Evolutionary conservation across 495 filamentous ascomycete genomes (phyloP), one percentile per base, ranked within the genome.

Genomic region (Penicillium odoratum): DNA sequence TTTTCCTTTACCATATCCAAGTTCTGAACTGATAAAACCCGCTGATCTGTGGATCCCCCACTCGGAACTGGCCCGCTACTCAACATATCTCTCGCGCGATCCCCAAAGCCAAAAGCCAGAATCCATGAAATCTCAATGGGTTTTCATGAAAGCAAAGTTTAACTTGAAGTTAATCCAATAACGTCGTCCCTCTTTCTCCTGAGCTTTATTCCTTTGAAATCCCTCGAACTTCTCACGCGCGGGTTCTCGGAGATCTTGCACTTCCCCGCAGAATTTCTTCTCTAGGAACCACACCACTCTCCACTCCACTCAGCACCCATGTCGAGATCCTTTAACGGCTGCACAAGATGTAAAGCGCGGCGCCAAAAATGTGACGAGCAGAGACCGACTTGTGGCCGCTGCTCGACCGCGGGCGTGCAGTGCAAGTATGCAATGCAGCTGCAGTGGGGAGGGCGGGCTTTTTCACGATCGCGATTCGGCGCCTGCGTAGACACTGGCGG

Each of bases 241-340:
- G 52, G 16, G 34, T 21, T 38, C 33, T n/a, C 38, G 42, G 52
- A 45, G 52, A 25, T 57, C 46, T 58, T 7, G 11, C 28, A 43
- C 26, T 58, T 65, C 64, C 67, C 67, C 67, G 60, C 67, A 65
- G 57, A 57, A 63, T 59, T 67, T 65, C 57, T 62, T 59, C 59
- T 48, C 45, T 40, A 29, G 28, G 15, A 18, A 29, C 30, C 42
- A 52, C 34, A 57, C 53, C 52, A 48, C 54, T 54, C 44, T 31
- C 56, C 30, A 59, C 51, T 25, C 26, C 29, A 45, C 47, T 51
- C 42, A 66, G 54, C 62, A 64, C 63, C 50, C 67, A 78, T 78
- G 76, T 77, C 76, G 66, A 74, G 76, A 61, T 78, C 76, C 7
- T 77, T 78, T 48, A 77, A 71, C 45, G 74, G 74, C 2, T 77